A percentile compares a stretch with the other conserved stretches of the same genome.
phyloP scores from a whole-genome alignment of 345 rosid species.

The Mercurialis annua region DNA sequence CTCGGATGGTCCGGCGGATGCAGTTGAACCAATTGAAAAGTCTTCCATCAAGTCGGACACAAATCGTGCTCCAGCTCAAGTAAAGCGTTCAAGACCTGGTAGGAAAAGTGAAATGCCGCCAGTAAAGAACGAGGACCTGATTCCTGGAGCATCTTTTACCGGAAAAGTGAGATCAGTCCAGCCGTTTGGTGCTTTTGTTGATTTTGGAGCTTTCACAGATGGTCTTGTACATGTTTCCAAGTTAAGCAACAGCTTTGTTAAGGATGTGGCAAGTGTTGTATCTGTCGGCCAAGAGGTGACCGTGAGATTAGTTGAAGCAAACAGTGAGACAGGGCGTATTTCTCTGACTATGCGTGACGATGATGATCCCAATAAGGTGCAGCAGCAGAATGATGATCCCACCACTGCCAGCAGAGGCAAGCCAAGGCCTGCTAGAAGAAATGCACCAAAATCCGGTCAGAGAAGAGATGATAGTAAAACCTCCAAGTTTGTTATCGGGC shows the following conservation, averaged over 20 bases:
- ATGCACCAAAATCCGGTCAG: slow-evolving; percentile 43
- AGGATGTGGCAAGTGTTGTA: slow-evolving; percentile 76
- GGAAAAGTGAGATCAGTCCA: slow-evolving; percentile 90
- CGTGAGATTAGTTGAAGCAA: slow-evolving; percentile 76
- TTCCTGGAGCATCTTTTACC: slow-evolving; percentile 72
- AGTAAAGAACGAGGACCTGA: slow-evolving; percentile 70
- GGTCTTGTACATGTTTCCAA: slow-evolving; percentile 87
- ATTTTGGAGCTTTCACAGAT: slow-evolving; percentile 88
- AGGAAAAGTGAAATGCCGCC: slow-evolving; percentile 85
- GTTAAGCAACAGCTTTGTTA: slow-evolving; percentile 71
- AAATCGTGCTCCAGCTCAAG: slow-evolving; percentile 33
- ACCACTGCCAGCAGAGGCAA: slow-evolving; percentile 35
- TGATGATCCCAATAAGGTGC: slow-evolving; percentile 51
- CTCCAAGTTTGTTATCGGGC: slow-evolving; percentile 71
- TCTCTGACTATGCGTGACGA: slow-evolving; percentile 78
- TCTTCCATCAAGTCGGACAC: slow-evolving; percentile 31
- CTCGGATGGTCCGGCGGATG: slow-evolving; percentile 34
- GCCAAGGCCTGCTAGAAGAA: slow-evolving; percentile 52
- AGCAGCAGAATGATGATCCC: slow-evolving; percentile 39
- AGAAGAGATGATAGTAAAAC: slow-evolving; percentile 44
- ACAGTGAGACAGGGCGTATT: slow-evolving; percentile 64
- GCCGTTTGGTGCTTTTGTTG: slow-evolving; percentile 89
- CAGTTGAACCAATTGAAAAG: slow-evolving; percentile 32
- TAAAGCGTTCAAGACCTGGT: slow-evolving; percentile 44
- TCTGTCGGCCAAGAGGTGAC: slow-evolving; percentile 85